A percentile compares a stretch with the other conserved stretches of the same genome.
These are phyloP conservation scores for Poteriospumella lacustris DNA, from an alignment of 108 stramenopile genomes.

Conservation along the genomic window DNA sequence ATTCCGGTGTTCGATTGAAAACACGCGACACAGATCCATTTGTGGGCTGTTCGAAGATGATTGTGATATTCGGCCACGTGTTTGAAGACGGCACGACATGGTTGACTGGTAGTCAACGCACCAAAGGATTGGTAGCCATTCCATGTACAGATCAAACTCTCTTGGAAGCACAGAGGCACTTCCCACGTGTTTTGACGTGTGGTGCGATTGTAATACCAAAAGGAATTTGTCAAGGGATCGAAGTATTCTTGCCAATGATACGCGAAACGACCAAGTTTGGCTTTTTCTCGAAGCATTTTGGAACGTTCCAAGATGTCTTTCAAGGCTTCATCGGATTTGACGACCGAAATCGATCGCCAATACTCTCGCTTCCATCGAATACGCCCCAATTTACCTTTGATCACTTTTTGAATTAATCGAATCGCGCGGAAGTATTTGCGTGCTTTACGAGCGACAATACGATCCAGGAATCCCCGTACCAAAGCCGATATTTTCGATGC, in stretches of 20 bases:
- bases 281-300: slow-evolving; percentile 16
- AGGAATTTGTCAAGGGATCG: slow-evolving; percentile 40
- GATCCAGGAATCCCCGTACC: not conserved
- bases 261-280: not conserved
- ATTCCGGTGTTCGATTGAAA: slow-evolving; percentile 33
- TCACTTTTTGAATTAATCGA: not conserved
- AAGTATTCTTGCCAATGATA: slow-evolving; percentile 37
- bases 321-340: slow-evolving; percentile 11
- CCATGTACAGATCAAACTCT: slow-evolving; percentile 3
- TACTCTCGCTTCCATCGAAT: slow-evolving; percentile 22
- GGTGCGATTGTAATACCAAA: slow-evolving; percentile 27
- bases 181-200: slow-evolving; percentile 22
- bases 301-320: not conserved
- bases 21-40: slow-evolving; percentile 45
- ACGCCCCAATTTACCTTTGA: slow-evolving; percentile 22
- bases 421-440: not conserved
- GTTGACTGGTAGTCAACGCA: not conserved
- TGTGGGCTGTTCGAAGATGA: slow-evolving; percentile 41
- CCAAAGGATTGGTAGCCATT: slow-evolving; percentile 19
- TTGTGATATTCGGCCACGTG: slow-evolving; percentile 37
- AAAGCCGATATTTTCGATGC: not conserved
- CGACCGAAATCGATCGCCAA: slow-evolving; percentile 20
- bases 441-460: not conserved
- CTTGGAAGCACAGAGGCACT: not conserved
- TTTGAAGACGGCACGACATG: slow-evolving; percentile 17